phyloP scores from a whole-genome alignment of 108 stramenopile genomes.

The Cylindrotheca closterium region DNA sequence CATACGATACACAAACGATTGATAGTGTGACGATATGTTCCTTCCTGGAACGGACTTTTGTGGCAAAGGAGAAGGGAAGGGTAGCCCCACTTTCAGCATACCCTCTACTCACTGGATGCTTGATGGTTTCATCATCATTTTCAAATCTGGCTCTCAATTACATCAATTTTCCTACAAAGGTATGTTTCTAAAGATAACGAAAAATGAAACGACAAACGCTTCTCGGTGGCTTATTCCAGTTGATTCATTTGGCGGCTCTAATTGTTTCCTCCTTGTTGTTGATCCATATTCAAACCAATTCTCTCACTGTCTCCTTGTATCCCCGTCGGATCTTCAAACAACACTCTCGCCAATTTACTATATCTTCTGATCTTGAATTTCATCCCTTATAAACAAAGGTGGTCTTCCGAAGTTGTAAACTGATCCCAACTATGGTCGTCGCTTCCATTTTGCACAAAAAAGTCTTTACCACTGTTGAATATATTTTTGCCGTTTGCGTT shows the following conservation, averaged over 20 bases:
- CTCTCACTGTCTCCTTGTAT: no score
- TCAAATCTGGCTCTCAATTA: conserved; percentile 91
- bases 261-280: no score
- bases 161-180: conserved; percentile 97
- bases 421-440: conserved; percentile 73
- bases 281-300: no score
- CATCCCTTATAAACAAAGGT: no score
- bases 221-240: no score
- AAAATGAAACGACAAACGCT: no score
- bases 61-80: conserved; percentile 52
- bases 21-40: conserved; percentile 69
- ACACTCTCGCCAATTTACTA: no score
- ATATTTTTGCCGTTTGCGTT: conserved; percentile 82
- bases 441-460: conserved; percentile 83
- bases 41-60: conserved; percentile 62
- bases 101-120: conserved; percentile 75
- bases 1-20: neutral
- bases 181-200: no score
- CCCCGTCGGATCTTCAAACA: no score
- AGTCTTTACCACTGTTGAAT: conserved; percentile 72
- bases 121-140: conserved; percentile 85
- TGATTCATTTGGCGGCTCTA: no score
- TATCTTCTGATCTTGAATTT: no score
- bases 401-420: conserved; percentile 19
- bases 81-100: conserved; percentile 82